Base-by-base conservation (phyloP, 768 basidiomycete genomes). In the Boletus rex-veris region DNA sequence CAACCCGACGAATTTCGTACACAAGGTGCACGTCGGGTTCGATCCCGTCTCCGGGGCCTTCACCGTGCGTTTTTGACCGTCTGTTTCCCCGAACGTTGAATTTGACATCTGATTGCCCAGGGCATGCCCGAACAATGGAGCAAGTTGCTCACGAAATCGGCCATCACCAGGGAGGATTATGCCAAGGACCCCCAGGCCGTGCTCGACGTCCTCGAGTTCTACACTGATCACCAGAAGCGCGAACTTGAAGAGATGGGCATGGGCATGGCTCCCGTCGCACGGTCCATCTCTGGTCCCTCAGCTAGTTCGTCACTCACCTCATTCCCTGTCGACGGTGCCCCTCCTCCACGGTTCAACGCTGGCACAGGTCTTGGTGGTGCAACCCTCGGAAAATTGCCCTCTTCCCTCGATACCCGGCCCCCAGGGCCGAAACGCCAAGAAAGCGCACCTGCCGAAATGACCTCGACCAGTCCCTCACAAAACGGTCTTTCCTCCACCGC, bases 111-210 rank as follows among this genome's bases (percentile, higher is more conserved):
- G 40, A 61, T 39, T 14, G 21, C 42, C 28, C 59, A 94, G 92
- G 96, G 96, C 53, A 84, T 99, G 70, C 96, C 96, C 10, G 94
- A 97, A 52, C 92, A 96, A 76, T 99, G 96, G 96, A 90, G 84
- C 65, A 91, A 94, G 58, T 79, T 99, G n/a, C 80, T 99, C 63
- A 98, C 92, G 5, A 93, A 95, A 66, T 95, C 92, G 4, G 94
- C 94, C 33, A 97, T 99, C 71, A 99, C 96, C 3, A 88, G 92
- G 51, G 96, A 99, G 73, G 96, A 99, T 71, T 97, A 98, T 53
- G 93, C 91, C 5, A 90, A 90, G 67, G 90, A 99, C 65, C 96
- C 96, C 0, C 96, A 98, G 65, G 96, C 96, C 2, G 96, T 99
- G 14, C 80, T 98, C 16, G 96, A 98, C 57, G 96, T 97, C 1